Evolutionary conservation across 2,329 filamentous ascomycete species (phyloP), one percentile per base, ranked within the genome.

Genomic region (Penicillium aurantiogriseum): DNA sequence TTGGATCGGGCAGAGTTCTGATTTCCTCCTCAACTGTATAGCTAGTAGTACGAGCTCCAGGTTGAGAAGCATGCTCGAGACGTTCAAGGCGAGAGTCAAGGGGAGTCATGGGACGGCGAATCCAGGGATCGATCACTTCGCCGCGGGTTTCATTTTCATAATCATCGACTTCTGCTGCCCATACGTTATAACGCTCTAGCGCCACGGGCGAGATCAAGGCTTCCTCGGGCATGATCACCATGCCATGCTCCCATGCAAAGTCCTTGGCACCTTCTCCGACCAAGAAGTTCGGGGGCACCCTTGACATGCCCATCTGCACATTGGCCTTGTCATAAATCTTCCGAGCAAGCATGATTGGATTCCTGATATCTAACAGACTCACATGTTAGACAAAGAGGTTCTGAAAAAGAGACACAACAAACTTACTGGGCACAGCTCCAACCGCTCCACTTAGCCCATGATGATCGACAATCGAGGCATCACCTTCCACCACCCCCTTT

Each of bases 391-490:
- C 39, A 39, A 35, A 44, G 23, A 4, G 11, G 25, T 35, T 35
- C 13, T 45, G n/a, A 15, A n/a, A n/a, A 11, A 42, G 40, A 40
- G 45, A 42, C 19, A 82, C 47, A 46, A 25, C 17, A 27, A 50
- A 63, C 91, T 73, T 79, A 97, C 93, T 89, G 60, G 91, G 85
- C 43, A 94, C 91, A 43, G 94, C 93, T 64, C 94, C 95, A 64
- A 91, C 95, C 42, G 92, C 94, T 64, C 94, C 94, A 72, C 93
- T 97, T 63, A 92, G 87, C 42, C 95, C 94, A 50, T 88, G 80
- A 71, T 97, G 90, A 69, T 99, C 92, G 40, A 99, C 89, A 53
- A 99, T 85, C 0, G 91, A 92, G 54, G 94, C 94, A 79, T 99
- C 94, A 66, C 92, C 95, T 74, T 99, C 94, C 13, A 97, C 94